Evolutionary conservation across 345 rosid species (phyloP).

Genomic region (Moricandia moricandioides): DNA sequence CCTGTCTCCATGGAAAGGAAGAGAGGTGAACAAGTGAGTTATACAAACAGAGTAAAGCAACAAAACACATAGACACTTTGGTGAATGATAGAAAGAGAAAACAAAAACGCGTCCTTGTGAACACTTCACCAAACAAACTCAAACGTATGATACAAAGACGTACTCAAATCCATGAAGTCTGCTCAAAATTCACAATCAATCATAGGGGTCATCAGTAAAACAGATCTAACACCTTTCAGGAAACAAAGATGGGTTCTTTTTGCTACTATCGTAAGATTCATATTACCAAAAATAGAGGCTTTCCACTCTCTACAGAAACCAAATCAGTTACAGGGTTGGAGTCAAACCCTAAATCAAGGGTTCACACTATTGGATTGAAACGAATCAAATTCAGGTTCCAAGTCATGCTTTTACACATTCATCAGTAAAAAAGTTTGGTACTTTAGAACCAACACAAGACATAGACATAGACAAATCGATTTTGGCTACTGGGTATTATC

Average conservation of each 20-base stretch:
- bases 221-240: constrained; percentile 19
- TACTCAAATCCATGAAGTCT: not conserved
- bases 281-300: not conserved
- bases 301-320: not conserved
- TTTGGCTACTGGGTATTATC: not conserved
- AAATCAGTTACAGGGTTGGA: not conserved
- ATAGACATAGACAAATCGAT: not conserved
- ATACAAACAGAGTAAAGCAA: constrained; percentile 7
- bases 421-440: not conserved
- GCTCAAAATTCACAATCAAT: not conserved
- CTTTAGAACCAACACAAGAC: constrained; percentile 9
- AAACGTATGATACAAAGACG: too few relatives aligned
- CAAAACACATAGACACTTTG: not conserved
- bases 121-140: too few relatives aligned
- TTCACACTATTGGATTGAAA: not conserved
- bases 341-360: constrained; percentile 17
- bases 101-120: not conserved
- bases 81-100: not conserved
- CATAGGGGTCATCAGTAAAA: constrained; percentile 17
- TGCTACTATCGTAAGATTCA: not conserved
- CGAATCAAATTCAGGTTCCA: not conserved
- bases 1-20: constrained; percentile 20
- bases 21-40: constrained; percentile 11
- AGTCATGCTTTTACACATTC: not conserved
- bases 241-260: not conserved